Conservation (phyloP, 495 filamentous ascomycete species). For the Tuber calosporum region DNA sequence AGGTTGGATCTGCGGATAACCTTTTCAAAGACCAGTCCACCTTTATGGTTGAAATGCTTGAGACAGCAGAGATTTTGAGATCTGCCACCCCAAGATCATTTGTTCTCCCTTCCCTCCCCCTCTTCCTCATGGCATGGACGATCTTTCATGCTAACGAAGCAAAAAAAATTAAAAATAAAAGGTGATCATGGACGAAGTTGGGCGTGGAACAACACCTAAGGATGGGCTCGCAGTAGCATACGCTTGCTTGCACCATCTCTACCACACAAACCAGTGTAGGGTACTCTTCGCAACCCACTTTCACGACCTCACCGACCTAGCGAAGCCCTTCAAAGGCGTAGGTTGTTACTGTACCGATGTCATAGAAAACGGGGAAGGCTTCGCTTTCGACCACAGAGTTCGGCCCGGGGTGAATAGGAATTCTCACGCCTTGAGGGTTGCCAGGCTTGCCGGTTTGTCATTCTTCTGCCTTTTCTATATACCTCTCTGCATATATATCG, state of each 20-base stretch:
- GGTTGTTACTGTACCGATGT: slow-evolving; percentile 88
- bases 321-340: slow-evolving; percentile 54
- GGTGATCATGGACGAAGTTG: slow-evolving; percentile 97
- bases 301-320: slow-evolving; percentile 74
- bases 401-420: slow-evolving; percentile 73
- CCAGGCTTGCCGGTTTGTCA: slow-evolving; percentile 73
- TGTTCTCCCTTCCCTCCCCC: slow-evolving; percentile 40
- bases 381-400: slow-evolving; percentile 79
- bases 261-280: slow-evolving; percentile 65
- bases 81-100: slow-evolving; percentile 64
- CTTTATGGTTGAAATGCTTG: slow-evolving; percentile 86
- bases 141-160: neutral
- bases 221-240: slow-evolving; percentile 87
- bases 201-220: slow-evolving; percentile 83
- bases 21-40: slow-evolving; percentile 87
- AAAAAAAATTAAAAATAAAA: neutral
- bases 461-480: neutral
- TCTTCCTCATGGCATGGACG: neutral
- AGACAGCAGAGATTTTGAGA: slow-evolving; percentile 62
- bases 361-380: slow-evolving; percentile 58
- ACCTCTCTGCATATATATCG: neutral
- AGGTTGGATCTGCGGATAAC: slow-evolving; percentile 84
- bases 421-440: slow-evolving; percentile 89
- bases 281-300: slow-evolving; percentile 94
- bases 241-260: slow-evolving; percentile 75